Base-by-base conservation (phyloP, 352 stramenopile species). In the Pythium biforme region DNA sequence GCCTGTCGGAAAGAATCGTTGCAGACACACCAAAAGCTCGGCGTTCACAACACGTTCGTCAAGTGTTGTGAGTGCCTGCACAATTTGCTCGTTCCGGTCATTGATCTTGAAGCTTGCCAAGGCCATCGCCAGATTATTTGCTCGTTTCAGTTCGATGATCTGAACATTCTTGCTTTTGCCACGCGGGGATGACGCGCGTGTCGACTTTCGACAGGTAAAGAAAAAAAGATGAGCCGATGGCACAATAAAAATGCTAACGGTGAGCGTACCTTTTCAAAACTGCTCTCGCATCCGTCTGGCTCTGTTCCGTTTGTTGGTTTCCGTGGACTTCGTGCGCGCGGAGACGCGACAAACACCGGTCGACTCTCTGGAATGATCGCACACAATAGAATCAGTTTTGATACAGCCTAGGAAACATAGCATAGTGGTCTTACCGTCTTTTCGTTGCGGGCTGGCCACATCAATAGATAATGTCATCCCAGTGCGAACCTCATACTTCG, bases 91-190 rank as follows among this genome's bases (percentile, higher is more conserved):
- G 50, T 89, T 89, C 10, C 79, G 70, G 25, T 86, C 73, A 54
- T 83, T 69, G 39, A 94, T 83, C 57, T 91, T 91, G 76, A 92
- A 94, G 37, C 76, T 91, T 9, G 82, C 71, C 11, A 94, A 67
- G 25, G 83, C 81, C 31, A 92, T 72, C 10, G 84, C 77, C 1
- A 94, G 55, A 55, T 94, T 94, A 50, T 94, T 94, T 3, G 82
- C 83, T 22, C 83, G 85, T 46, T 94, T 94, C 26, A 87, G 51
- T 11, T 94, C 85, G 27, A 94, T 80, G 25, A 94, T 55, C 37
- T 90, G 83, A 46, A 92, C 76, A 40, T 78, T 90, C 65, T 87
- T 90, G 27, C 77, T 83, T 25, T 86, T 86, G 17, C 85, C 81
- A 19, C 84, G 77, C 25, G 83, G 82, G 3, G 85, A 94, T 0